Conservation (phyloP, 139 green algal genomes). For the Volvox reticuliferus region DNA sequence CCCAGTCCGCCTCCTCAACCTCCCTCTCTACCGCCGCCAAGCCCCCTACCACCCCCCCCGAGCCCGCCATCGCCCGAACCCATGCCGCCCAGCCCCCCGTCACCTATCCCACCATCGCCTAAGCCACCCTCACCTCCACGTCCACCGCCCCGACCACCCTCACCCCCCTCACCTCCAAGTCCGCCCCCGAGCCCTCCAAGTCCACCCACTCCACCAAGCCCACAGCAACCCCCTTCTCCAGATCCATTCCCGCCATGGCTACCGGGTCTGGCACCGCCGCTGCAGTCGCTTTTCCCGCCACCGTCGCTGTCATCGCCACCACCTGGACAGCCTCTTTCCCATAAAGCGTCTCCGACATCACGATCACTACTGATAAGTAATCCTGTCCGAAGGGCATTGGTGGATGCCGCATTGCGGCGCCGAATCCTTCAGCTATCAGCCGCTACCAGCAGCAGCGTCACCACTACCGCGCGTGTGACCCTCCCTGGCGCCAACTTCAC, state of each 20-base stretch:
- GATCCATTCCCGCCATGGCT: neutral
- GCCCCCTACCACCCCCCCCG: no score
- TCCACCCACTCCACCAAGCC: neutral
- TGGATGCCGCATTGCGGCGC: neutral
- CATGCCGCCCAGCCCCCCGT: no score
- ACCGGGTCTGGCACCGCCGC: neutral
- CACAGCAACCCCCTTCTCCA: neutral
- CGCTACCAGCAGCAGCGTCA: neutral
- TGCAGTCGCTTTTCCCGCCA: neutral
- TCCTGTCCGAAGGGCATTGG: neutral
- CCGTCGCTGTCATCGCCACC: no score
- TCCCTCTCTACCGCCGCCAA: no score
- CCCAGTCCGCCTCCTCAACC: no score
- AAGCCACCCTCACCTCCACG: no score
- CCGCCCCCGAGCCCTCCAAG: neutral
- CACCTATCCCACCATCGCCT: no score
- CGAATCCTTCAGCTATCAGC: neutral
- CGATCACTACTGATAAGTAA: neutral
- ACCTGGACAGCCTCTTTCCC: no score
- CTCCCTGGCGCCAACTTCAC: neutral
- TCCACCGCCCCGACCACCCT: no score
- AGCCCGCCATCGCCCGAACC: no score
- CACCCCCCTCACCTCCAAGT: neutral
- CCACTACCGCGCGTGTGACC: neutral
- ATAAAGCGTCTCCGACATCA: neutral